Base-by-base conservation (phyloP, 129 eudicot species). In the Oenanthe sinensis region DNA sequence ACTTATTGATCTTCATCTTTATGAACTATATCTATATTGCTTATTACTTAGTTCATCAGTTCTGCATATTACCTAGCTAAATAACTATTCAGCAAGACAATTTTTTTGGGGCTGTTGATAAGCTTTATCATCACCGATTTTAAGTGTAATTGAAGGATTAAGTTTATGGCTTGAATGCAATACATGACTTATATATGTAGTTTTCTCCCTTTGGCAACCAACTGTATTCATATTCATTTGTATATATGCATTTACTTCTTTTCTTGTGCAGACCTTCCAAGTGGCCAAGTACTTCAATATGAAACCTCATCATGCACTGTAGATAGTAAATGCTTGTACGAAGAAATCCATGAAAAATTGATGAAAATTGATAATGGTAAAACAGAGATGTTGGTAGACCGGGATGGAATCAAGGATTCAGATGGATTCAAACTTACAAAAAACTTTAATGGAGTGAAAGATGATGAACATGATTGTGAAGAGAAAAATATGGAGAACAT, bases 391-490 rank as follows among this genome's bases (percentile, higher is more conserved):
- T 78, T 65, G 40, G 60, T 62, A 33, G 43, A 65, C 54, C 80
- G 83, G 68, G 86, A 86, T 75, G 81, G 75, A 82, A 43, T 71
- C 54, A 79, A 85, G 78, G 79, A 77, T 22, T 49, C 80, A 60
- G 46, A 77, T 77, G 80, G 45, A 43, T 78, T 63, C 26, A 28
- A 52, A 63, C 75, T 77, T 75, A 84, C 19, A 16, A 42, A 44
- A 62, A 91, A 91, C 87, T 87, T 85, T 77, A 90, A 87, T 37
- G 82, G 87, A 68, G 78, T 83, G 43, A 87, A 84, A 82, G 87
- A 84, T 24, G 83, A 85, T 69, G 75, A 30, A 54, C 40, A 69
- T 82, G 90, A 85, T 73, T 79, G 79, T 15, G 84, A 79, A n/a
- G 89, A 87, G 79, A 88, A 82, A 83, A 75, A 58, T 33, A 85